Evolutionary conservation across 2,329 filamentous ascomycete species (phyloP).

Genomic region (Cercospora sp.): DNA sequence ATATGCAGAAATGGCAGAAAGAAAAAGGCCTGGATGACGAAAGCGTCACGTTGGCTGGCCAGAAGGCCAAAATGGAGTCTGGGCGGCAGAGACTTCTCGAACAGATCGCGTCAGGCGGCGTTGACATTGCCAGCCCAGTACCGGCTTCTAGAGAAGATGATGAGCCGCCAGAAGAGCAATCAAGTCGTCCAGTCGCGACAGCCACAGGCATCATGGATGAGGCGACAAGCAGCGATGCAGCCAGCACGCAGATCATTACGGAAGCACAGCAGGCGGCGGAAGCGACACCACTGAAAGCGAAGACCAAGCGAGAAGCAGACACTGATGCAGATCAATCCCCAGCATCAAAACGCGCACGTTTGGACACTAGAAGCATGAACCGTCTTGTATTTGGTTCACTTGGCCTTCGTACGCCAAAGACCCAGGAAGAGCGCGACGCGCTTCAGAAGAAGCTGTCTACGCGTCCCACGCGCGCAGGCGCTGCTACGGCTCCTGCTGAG

Average conservation of each 20-base stretch:
- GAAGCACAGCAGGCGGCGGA: slow-evolving; percentile 28
- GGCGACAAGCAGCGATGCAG: slow-evolving; percentile 3
- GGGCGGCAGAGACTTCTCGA: slow-evolving; percentile 21
- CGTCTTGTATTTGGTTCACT: slow-evolving; percentile 72
- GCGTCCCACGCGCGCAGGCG: slow-evolving; percentile 15
- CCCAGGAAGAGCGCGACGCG: slow-evolving; percentile 65
- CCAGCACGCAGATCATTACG: slow-evolving; percentile 7
- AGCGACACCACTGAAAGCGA: neutral
- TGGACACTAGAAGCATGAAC: slow-evolving; percentile 63
- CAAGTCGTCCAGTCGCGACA: slow-evolving; percentile 1
- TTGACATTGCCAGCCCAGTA: slow-evolving; percentile 9
- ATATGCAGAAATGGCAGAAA: slow-evolving; percentile 42
- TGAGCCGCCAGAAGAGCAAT: slow-evolving; percentile 13
- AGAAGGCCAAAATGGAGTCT: slow-evolving; percentile 14
- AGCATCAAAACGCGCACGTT: slow-evolving; percentile 41
- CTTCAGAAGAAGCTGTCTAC: slow-evolving; percentile 56
- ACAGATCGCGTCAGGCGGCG: slow-evolving; percentile 22
- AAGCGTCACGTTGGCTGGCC: neutral
- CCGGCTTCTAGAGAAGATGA: slow-evolving; percentile 7
- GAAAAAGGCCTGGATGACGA: slow-evolving; percentile 12
- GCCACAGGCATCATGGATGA: neutral
- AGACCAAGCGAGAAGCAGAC: neutral
- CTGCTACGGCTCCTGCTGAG: slow-evolving; percentile 32
- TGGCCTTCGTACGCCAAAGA: slow-evolving; percentile 67
- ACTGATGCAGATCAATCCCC: slow-evolving; percentile 5